These are phyloP conservation scores for Cutaneotrichosporon cyanovorans DNA, from an alignment of 1,284 basidiomycete species.

Conservation along the genomic window DNA sequence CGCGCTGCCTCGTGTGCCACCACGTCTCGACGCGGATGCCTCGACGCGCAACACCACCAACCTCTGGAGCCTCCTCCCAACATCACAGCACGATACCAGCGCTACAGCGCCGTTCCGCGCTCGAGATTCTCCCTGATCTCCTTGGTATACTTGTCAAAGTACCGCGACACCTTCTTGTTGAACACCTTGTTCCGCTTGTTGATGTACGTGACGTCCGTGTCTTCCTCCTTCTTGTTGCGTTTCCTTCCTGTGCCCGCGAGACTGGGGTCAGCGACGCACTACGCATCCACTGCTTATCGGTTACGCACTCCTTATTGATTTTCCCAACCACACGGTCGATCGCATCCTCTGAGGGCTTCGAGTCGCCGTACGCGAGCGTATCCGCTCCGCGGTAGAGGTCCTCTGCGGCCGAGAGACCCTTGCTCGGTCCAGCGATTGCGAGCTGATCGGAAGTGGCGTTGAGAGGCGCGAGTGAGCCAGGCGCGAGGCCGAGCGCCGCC, in stretches of 20 bases:
- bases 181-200: constrained; percentile 98
- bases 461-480: constrained; percentile 54
- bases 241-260: constrained; percentile 11
- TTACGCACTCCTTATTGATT: constrained; percentile 87
- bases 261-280: constrained; percentile 2
- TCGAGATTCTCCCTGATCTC: constrained; percentile 95
- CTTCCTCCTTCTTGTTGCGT: constrained; percentile 60
- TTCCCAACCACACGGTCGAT: constrained; percentile 86
- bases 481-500: constrained; percentile 62
- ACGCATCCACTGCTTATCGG: constrained; percentile 49
- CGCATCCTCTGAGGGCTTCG: constrained; percentile 86
- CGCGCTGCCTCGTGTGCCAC: too few relatives aligned
- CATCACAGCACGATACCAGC: too few relatives aligned
- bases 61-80: too few relatives aligned
- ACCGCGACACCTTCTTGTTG: constrained; percentile 97
- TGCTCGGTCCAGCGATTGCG: constrained; percentile 27
- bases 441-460: constrained; percentile 37
- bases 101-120: constrained; percentile 77
- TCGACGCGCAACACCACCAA: too few relatives aligned
- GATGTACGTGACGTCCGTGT: constrained; percentile 97
- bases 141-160: constrained; percentile 94
- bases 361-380: constrained; percentile 83
- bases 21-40: too few relatives aligned
- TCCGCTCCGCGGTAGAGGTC: constrained; percentile 83
- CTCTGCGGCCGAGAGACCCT: constrained; percentile 56